phyloP scores from a whole-genome alignment of 2,329 filamentous ascomycete genomes.

The Endocalyx cinctus region DNA sequence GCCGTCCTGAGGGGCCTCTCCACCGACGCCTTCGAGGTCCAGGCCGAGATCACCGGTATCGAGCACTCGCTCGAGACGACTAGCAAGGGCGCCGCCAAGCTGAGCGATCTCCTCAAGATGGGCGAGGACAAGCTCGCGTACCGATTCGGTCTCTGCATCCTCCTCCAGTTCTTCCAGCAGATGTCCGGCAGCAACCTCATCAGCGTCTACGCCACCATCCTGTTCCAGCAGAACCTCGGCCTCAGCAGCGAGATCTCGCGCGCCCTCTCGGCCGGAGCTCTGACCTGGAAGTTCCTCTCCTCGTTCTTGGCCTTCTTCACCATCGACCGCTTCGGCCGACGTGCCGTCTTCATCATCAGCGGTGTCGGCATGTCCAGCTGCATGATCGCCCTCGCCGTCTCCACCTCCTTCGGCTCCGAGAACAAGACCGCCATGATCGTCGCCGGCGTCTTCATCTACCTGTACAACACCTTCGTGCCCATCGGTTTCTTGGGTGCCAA shows the following conservation, averaged over 20 bases:
- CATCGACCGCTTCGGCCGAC: conserved; percentile 46
- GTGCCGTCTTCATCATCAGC: conserved; percentile 47
- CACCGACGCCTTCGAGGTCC: conserved; percentile 18
- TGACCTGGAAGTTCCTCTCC: conserved; percentile 50
- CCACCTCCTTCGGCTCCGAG: conserved; percentile 41
- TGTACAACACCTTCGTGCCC: conserved; percentile 57
- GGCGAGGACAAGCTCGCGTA: conserved; percentile 46
- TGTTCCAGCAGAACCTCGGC: conserved; percentile 37
- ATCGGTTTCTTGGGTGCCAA: conserved; percentile 56
- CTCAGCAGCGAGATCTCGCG: conserved; percentile 32
- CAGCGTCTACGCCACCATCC: conserved; percentile 39
- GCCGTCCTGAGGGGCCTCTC: conserved; percentile 17
- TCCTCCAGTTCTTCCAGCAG: conserved; percentile 46
- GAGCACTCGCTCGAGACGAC: conserved; percentile 44
- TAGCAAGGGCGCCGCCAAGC: conserved; percentile 27
- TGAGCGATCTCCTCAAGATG: conserved; percentile 42
- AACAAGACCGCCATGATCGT: conserved; percentile 45
- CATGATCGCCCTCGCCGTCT: conserved; percentile 49
- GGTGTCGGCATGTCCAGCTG: conserved; percentile 49
- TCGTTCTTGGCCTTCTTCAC: conserved; percentile 43
- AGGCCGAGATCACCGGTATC: conserved; percentile 41
- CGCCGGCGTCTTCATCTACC: conserved; percentile 52
- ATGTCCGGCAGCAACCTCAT: conserved; percentile 45
- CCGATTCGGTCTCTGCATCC: conserved; percentile 45
- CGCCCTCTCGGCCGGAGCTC: conserved; percentile 41